These are phyloP conservation scores for Aspergillus heteromorphus DNA, from an alignment of 495 filamentous ascomycete species.

Conservation along the genomic window DNA sequence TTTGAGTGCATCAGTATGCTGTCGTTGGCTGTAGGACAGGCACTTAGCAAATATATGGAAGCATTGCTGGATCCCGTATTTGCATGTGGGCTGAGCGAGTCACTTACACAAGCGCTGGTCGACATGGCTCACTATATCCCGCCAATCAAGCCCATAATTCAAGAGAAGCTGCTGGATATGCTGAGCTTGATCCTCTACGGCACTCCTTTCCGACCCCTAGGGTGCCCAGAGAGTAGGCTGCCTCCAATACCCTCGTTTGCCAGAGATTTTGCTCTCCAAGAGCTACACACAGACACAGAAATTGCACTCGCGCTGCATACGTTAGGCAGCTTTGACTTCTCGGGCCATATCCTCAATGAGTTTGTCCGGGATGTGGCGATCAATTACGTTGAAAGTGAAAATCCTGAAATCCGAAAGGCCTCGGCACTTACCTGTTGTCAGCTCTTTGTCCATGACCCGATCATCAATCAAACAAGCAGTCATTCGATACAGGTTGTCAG, in stretches of 20 bases:
- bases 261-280: conserved; percentile 72
- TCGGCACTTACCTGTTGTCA: conserved; percentile 97
- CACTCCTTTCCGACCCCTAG: conserved; percentile 83
- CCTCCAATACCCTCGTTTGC: conserved; percentile 68
- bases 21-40: conserved; percentile 89
- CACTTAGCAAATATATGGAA: conserved; percentile 97
- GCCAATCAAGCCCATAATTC: conserved; percentile 84
- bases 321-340: conserved; percentile 93
- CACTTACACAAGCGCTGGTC: conserved; percentile 88
- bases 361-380: conserved; percentile 98
- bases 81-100: conserved; percentile 85
- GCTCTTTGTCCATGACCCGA: conserved; percentile 90
- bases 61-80: conserved; percentile 94
- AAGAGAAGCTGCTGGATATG: conserved; percentile 90
- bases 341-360: conserved; percentile 89
- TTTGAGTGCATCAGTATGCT: conserved; percentile 98
- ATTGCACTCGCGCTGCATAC: conserved; percentile 90
- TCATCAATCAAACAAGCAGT: conserved; percentile 93
- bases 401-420: conserved; percentile 87
- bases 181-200: conserved; percentile 90
- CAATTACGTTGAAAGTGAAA: conserved; percentile 93
- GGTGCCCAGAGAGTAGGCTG: conserved; percentile 70
- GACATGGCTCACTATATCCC: conserved; percentile 99
- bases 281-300: conserved; percentile 70
- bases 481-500: conserved; percentile 95